A percentile compares a stretch with the other conserved stretches of the same genome.
Evolutionary conservation across 192 early-diverging fungal species (phyloP).

Genomic region (Rhizophagus prolifer): DNA sequence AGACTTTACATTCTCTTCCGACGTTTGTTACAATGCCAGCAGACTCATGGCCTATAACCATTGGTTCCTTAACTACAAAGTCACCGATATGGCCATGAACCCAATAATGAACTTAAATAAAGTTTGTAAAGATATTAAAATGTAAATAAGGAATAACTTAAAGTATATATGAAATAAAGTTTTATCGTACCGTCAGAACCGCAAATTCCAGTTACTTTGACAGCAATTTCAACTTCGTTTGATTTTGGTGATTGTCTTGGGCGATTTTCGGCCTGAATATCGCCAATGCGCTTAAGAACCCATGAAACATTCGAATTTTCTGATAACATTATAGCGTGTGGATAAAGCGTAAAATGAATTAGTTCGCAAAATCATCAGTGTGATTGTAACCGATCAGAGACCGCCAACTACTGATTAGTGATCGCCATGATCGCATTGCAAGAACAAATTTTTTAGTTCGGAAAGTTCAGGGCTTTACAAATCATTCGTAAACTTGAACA

Average conservation of each 20-base stretch:
- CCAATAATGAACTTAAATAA: slow-evolving; percentile 44
- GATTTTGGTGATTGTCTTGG: background rate
- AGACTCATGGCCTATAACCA: slow-evolving; percentile 51
- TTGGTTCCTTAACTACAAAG: slow-evolving; percentile 36
- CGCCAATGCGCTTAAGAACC: background rate
- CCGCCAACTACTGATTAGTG: too few species aligned
- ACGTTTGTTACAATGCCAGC: slow-evolving; percentile 39
- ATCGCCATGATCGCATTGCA: too few species aligned
- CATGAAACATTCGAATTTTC: slow-evolving; percentile 6
- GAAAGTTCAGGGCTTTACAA: too few species aligned
- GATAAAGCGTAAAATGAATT: background rate
- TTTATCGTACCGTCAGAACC: slow-evolving; percentile 35
- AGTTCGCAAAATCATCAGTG: too few species aligned
- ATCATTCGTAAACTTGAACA: too few species aligned
- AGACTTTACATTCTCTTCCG: slow-evolving; percentile 36
- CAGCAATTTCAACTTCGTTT: slow-evolving; percentile 40
- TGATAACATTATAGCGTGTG: background rate
- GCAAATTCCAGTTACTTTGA: slow-evolving; percentile 48
- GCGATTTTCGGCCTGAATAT: background rate
- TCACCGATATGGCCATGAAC: slow-evolving; percentile 38
- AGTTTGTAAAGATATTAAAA: too few species aligned
- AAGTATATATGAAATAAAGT: background rate
- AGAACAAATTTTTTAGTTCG: too few species aligned
- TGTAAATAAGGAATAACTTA: too few species aligned
- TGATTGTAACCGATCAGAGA: too few species aligned